A percentile compares a stretch with the other conserved stretches of the same genome.
Evolutionary conservation across 2,329 filamentous ascomycete species (phyloP).

Genomic region (Microdochium bolleyi): DNA sequence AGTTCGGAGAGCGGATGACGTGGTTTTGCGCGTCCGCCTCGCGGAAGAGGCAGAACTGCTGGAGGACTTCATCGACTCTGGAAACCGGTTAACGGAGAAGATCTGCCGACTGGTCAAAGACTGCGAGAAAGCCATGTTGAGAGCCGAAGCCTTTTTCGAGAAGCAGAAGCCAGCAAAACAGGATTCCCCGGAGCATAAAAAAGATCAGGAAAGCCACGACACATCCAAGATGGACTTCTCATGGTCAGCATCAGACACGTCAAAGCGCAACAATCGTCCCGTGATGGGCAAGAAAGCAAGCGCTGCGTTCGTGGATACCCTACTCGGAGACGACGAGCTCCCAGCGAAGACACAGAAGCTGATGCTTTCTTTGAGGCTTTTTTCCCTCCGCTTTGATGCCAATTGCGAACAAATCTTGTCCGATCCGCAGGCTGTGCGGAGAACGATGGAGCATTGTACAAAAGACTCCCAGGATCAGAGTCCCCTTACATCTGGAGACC

Average conservation of each 20-base stretch:
- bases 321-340: conserved; percentile 88
- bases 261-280: conserved; percentile 33
- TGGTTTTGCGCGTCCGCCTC: conserved; percentile 62
- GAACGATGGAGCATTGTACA: too few species aligned
- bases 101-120: conserved; percentile 81
- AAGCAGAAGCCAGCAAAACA: conserved; percentile 33
- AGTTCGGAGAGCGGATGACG: conserved; percentile 83
- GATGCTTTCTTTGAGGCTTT: conserved; percentile 81
- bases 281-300: conserved; percentile 89
- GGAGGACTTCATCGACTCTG: conserved; percentile 83
- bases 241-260: too few species aligned
- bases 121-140: conserved; percentile 93
- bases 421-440: too few species aligned
- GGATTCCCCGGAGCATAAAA: background rate
- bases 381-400: conserved; percentile 89
- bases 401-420: conserved; percentile 85
- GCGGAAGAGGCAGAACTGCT: conserved; percentile 71
- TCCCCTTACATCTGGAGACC: too few species aligned
- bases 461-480: too few species aligned
- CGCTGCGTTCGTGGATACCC: conserved; percentile 89
- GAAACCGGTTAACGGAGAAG: conserved; percentile 77
- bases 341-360: conserved; percentile 84
- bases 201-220: background rate
- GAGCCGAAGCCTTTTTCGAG: conserved; percentile 68
- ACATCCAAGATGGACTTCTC: too few species aligned